These are phyloP conservation scores for Colletotrichum tamarilloi DNA, from an alignment of 2,329 filamentous ascomycete genomes.

Conservation along the genomic window DNA sequence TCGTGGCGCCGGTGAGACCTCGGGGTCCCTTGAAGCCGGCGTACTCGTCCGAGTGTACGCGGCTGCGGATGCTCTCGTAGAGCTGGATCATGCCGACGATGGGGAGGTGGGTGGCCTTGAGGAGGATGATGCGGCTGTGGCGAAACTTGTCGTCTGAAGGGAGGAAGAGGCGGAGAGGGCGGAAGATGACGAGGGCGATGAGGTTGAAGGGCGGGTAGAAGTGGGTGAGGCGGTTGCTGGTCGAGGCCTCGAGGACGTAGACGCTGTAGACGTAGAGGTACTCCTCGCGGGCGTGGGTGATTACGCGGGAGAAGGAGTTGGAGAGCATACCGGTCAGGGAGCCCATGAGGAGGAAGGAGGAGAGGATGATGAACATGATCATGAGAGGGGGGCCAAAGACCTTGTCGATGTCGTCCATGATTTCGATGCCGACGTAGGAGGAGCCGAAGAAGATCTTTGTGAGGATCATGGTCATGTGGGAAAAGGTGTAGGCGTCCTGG, in stretches of 20 bases:
- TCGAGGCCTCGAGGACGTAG: constrained; percentile 74
- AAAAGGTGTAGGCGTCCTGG: constrained; percentile 73
- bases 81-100: constrained; percentile 75
- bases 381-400: constrained; percentile 71
- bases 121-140: constrained; percentile 67
- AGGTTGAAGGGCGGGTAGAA: constrained; percentile 81
- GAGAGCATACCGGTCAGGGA: constrained; percentile 82
- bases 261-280: constrained; percentile 81
- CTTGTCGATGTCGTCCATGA: constrained; percentile 70
- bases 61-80: constrained; percentile 68
- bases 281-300: constrained; percentile 75
- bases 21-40: constrained; percentile 61
- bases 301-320: constrained; percentile 77
- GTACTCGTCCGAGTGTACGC: constrained; percentile 54
- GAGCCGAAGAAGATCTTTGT: constrained; percentile 86
- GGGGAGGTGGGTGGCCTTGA: constrained; percentile 73
- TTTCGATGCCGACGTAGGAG: constrained; percentile 78
- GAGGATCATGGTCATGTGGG: constrained; percentile 79
- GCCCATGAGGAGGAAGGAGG: constrained; percentile 82
- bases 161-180: constrained; percentile 77
- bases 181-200: constrained; percentile 76
- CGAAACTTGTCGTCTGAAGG: constrained; percentile 73
- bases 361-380: constrained; percentile 81
- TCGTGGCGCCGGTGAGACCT: constrained; percentile 39
- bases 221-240: constrained; percentile 75